Conservation (phyloP, 768 basidiomycete genomes). For the Favolaschia claudopus region DNA sequence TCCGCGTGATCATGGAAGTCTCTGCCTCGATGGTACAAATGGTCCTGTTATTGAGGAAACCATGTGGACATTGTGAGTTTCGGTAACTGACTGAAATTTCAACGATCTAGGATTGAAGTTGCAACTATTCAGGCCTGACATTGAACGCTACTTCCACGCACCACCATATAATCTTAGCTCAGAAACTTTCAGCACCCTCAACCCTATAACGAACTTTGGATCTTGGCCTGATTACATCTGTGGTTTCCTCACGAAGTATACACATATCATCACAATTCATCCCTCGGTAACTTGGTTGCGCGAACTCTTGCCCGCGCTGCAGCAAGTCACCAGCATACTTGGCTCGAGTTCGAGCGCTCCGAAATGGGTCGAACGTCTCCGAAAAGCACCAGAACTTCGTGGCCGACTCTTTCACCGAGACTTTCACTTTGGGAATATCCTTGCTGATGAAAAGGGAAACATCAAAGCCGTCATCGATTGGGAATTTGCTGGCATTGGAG, state of each 20-base stretch:
- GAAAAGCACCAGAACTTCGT: conserved; percentile 3
- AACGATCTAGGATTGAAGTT: neutral
- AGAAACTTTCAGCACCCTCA: conserved; percentile 20
- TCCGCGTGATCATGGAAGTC: conserved; percentile 16
- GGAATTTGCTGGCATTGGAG: conserved; percentile 24
- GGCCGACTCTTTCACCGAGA: conserved; percentile 20
- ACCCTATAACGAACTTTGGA: conserved; percentile 6
- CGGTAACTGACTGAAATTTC: neutral
- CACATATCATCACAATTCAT: conserved; percentile 21
- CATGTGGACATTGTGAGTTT: conserved; percentile 21
- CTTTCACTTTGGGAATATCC: conserved; percentile 26
- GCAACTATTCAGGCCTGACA: conserved; percentile 12
- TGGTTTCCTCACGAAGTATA: conserved; percentile 19
- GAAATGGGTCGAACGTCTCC: conserved; percentile 12
- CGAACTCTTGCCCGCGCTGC: conserved; percentile 9
- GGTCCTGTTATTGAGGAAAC: conserved; percentile 26
- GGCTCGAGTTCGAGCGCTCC: neutral
- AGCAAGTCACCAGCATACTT: conserved; percentile 7
- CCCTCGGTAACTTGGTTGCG: conserved; percentile 11
- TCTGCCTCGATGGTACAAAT: conserved; percentile 4
- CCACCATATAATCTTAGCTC: conserved; percentile 14
- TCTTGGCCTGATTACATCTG: conserved; percentile 24
- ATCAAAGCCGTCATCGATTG: conserved; percentile 25
- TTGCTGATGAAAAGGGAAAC: conserved; percentile 16
- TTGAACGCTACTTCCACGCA: conserved; percentile 22